Evolutionary conservation across 2,329 filamentous ascomycete genomes (phyloP).

Genomic region (Colletotrichum spaethianum): DNA sequence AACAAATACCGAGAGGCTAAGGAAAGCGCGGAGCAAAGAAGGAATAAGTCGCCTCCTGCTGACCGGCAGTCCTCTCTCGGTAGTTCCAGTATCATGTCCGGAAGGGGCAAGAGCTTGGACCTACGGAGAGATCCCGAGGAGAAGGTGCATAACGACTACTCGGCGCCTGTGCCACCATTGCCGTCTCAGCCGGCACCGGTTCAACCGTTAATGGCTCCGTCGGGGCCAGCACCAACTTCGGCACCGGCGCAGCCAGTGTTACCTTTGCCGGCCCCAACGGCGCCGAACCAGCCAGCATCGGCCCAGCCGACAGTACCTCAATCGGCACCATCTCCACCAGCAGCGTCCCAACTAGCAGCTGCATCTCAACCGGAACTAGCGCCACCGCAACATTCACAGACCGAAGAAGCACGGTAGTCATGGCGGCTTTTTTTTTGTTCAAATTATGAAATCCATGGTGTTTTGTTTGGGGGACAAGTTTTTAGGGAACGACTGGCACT

Average conservation of each 20-base stretch:
- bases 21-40: slow-evolving; percentile 67
- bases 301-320: neutral
- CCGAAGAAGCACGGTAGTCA: slow-evolving; percentile 23
- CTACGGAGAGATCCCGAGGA: slow-evolving; percentile 55
- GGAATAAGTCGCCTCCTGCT: slow-evolving; percentile 69
- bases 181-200: slow-evolving; percentile 14
- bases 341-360: slow-evolving; percentile 1
- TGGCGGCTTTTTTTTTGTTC: slow-evolving; percentile 17
- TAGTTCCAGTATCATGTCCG: slow-evolving; percentile 46
- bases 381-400: neutral
- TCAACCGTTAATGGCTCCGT: neutral
- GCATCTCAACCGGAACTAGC: slow-evolving; percentile 15
- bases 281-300: neutral
- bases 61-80: slow-evolving; percentile 51
- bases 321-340: slow-evolving; percentile 1
- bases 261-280: neutral
- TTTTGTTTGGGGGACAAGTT: slow-evolving; percentile 7
- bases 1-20: slow-evolving; percentile 73
- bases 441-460: slow-evolving; percentile 1
- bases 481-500: slow-evolving; percentile 8
- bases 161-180: slow-evolving; percentile 1
- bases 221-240: neutral
- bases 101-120: slow-evolving; percentile 57
- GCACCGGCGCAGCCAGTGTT: neutral
- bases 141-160: slow-evolving; percentile 17